Conservation (phyloP, 2,329 filamentous ascomycete species). For the Fusarium sp. region DNA sequence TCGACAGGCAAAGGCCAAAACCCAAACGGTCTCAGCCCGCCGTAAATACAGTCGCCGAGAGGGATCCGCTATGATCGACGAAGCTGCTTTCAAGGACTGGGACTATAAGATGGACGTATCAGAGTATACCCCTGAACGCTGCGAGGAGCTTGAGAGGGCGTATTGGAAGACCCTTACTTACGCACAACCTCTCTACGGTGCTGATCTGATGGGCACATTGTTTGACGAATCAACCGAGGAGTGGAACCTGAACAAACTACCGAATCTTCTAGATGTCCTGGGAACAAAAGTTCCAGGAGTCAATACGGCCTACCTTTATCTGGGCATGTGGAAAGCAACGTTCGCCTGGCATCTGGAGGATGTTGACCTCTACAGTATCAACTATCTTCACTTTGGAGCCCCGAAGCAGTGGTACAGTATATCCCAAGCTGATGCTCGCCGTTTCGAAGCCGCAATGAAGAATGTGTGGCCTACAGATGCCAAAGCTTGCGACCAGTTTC, state of each 20-base stretch:
- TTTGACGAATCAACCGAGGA: constrained; percentile 87
- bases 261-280: constrained; percentile 92
- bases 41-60: constrained; percentile 89
- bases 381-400: constrained; percentile 98
- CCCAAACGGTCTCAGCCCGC: constrained; percentile 86
- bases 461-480: constrained; percentile 95
- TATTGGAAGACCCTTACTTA: constrained; percentile 99
- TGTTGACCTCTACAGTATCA: constrained; percentile 99
- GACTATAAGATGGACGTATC: constrained; percentile 91
- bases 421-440: constrained; percentile 91
- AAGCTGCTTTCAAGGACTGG: constrained; percentile 90
- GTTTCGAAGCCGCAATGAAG: constrained; percentile 96
- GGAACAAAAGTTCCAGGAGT: constrained; percentile 97
- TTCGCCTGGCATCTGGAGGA: constrained; percentile 99
- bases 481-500: constrained; percentile 95
- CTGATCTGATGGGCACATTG: constrained; percentile 94
- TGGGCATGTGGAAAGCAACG: constrained; percentile 99
- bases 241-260: constrained; percentile 97
- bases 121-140: constrained; percentile 91
- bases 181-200: constrained; percentile 93
- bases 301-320: constrained; percentile 96
- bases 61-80: constrained; percentile 84
- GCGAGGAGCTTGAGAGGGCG: constrained; percentile 91
- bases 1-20: constrained; percentile 69
- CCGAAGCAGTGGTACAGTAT: constrained; percentile 99